Conservation (phyloP, 1,284 basidiomycete genomes). For the Malassezia brasiliensis region DNA sequence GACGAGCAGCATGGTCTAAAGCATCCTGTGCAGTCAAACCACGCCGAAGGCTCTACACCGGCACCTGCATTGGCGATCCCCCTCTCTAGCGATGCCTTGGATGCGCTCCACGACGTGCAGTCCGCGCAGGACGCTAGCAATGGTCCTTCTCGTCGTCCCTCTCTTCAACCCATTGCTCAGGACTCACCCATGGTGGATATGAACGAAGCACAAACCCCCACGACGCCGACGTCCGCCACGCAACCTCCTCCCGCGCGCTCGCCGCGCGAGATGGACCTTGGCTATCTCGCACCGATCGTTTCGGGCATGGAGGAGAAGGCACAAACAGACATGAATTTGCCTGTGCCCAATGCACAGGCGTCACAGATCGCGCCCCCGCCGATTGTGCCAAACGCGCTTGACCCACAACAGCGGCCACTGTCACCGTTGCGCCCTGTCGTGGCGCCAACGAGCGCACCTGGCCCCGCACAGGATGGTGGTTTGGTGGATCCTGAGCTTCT, state of each 20-base stretch:
- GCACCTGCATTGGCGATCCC: neutral
- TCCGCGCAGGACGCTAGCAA: neutral
- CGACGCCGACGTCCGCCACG: no score
- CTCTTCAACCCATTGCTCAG: neutral
- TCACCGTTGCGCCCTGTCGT: slow-evolving; percentile 13
- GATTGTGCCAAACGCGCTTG: neutral
- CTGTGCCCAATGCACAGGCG: neutral
- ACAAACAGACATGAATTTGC: neutral
- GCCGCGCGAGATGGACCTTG: neutral
- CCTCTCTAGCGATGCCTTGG: slow-evolving; percentile 2
- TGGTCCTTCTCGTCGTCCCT: neutral
- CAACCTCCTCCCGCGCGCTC: neutral
- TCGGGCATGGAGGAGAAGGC: neutral
- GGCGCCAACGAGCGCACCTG: neutral
- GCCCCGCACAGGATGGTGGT: neutral
- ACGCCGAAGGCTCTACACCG: neutral
- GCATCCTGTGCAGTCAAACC: neutral
- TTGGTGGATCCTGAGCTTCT: slow-evolving; percentile 14
- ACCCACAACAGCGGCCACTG: neutral
- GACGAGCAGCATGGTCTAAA: neutral
- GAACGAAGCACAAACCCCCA: no score
- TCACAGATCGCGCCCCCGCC: neutral
- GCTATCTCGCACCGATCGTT: neutral
- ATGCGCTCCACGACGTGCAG: slow-evolving; percentile 6
- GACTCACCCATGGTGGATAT: neutral